These are phyloP conservation scores for Mimosa pudica DNA, from an alignment of 306 rosid genomes.

Conservation along the genomic window DNA sequence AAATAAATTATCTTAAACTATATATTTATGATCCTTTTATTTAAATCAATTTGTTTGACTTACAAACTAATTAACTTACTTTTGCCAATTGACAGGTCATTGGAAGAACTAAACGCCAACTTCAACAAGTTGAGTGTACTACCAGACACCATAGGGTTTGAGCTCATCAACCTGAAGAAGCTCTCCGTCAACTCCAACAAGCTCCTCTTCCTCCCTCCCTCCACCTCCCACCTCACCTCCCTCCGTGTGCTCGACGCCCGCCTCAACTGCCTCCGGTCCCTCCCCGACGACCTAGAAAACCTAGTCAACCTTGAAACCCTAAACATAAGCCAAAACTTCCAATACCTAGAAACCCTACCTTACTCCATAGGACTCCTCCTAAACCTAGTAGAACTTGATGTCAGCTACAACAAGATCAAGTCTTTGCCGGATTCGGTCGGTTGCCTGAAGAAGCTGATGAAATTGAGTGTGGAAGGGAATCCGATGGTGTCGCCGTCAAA, in stretches of 20 bases:
- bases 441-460: slow-evolving; percentile 68
- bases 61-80: background rate
- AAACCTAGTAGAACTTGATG: slow-evolving; percentile 73
- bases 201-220: slow-evolving; percentile 59
- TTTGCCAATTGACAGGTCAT: slow-evolving; percentile 43
- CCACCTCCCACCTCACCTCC: slow-evolving; percentile 67
- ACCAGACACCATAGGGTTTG: slow-evolving; percentile 83
- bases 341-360: slow-evolving; percentile 63
- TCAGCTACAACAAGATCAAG: slow-evolving; percentile 75
- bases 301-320: slow-evolving; percentile 76
- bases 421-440: slow-evolving; percentile 75
- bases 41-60: no score
- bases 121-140: slow-evolving; percentile 72
- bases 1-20: no score
- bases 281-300: slow-evolving; percentile 78
- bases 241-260: slow-evolving; percentile 70
- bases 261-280: slow-evolving; percentile 70
- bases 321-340: slow-evolving; percentile 93
- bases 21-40: no score
- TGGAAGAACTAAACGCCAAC: slow-evolving; percentile 86
- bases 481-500: slow-evolving; percentile 71
- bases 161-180: slow-evolving; percentile 68
- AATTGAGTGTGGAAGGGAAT: slow-evolving; percentile 76
- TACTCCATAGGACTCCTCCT: slow-evolving; percentile 82
- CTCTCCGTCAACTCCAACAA: slow-evolving; percentile 84